Base-by-base conservation (phyloP, 23 red algal species). In the Gracilariopsis chorda region DNA sequence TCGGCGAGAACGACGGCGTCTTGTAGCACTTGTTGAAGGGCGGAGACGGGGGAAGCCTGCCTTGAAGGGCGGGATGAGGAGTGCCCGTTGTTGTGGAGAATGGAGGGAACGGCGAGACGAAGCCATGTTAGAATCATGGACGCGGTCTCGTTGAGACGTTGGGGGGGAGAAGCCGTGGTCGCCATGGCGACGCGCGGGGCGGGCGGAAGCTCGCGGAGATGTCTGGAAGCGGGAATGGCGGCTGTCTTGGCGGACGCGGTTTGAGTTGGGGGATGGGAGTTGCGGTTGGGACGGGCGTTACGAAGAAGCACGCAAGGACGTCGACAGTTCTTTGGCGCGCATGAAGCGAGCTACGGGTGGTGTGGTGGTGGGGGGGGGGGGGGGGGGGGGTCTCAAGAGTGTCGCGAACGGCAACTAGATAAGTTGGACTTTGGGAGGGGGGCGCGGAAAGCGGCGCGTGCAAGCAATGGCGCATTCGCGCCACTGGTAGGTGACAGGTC, bases 1-100 rank as follows among this genome's bases (percentile, higher is more conserved):
- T 89, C 85, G 19, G 85, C 85, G 12, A 89, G 85, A 1, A 89
- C 40, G 52, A 89, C 65, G 56, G 48, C 85, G 30, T 89, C 85
- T 0, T 46, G 24, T 4, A 89, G 33, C 23, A 65, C 27, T 23
- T 25, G 12, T 1, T 48, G 10, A 1, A 89, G 85, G 11, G 48
- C 69, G 4, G 60, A 35, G n/a, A 59, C 72, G 4, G 85, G 68
- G 24, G 17, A 42, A 23, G 69, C 82, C n/a, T 53, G 37, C 34
- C 32, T 57, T 55, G 49, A 55, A 7, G 4, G n/a, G 35, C 76
- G 76, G 2, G 76, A 33, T 17, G 32, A 20, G 76, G 48, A 28
- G 17, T 57, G 52, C 8, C 42, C 76, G 35, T 37, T 45, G 48
- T 36, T 42, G 6, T 80, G 76, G 2, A 80, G 35, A n/a, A 80